These are phyloP conservation scores for Trichosporon faecale DNA, from an alignment of 1,284 basidiomycete species.

Conservation along the genomic window DNA sequence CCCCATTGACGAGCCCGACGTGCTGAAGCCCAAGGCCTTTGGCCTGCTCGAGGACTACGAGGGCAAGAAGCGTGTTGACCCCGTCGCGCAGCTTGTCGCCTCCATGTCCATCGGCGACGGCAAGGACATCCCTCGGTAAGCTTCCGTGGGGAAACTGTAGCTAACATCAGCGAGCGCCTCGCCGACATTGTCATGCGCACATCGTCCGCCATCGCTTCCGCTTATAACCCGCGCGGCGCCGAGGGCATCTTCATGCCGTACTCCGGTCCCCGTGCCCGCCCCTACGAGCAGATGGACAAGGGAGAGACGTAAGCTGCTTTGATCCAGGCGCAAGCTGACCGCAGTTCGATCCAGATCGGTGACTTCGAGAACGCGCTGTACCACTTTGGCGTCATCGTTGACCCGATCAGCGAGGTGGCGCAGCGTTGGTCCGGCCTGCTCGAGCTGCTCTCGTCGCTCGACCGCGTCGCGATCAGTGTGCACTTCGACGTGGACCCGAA, in stretches of 20 bases:
- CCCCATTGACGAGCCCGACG: conserved; percentile 56
- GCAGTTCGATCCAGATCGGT: conserved; percentile 68
- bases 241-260: conserved; percentile 67
- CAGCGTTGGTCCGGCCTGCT: conserved; percentile 80
- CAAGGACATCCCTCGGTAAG: conserved; percentile 55
- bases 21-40: conserved; percentile 68
- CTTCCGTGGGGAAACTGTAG: not conserved
- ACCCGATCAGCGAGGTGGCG: conserved; percentile 79
- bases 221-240: conserved; percentile 65
- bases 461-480: conserved; percentile 63
- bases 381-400: conserved; percentile 71
- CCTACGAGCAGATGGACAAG: conserved; percentile 61
- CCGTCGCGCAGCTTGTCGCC: conserved; percentile 64
- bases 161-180: conserved; percentile 55
- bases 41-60: conserved; percentile 68
- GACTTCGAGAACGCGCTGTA: conserved; percentile 65
- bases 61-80: conserved; percentile 63
- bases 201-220: conserved; percentile 66
- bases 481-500: conserved; percentile 69
- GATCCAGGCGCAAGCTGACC: not conserved
- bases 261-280: conserved; percentile 54
- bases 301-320: conserved; percentile 61
- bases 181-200: conserved; percentile 63
- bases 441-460: conserved; percentile 54
- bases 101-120: conserved; percentile 55